phyloP scores from a whole-genome alignment of 345 rosid species.

The Gossypium ekmanianum region DNA sequence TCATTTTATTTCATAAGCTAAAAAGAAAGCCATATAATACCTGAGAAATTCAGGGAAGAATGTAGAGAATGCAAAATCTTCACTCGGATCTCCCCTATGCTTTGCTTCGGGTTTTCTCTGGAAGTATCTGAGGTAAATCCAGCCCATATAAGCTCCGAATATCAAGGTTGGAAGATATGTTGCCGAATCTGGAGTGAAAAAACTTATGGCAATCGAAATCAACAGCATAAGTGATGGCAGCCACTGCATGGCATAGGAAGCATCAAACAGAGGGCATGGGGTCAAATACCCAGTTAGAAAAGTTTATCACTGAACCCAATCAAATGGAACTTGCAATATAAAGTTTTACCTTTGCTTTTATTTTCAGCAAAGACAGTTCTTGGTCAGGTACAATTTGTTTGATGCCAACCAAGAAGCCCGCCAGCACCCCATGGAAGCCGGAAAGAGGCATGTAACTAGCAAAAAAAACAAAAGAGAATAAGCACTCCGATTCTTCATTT shows the following conservation, averaged over 20 bases:
- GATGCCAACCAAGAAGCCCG: conserved; percentile 88
- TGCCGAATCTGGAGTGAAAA: conserved; percentile 66
- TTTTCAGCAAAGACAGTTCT: conserved; percentile 64
- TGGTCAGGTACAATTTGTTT: conserved; percentile 97
- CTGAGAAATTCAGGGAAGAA: conserved; percentile 87
- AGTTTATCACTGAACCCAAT: background rate
- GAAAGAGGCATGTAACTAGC: conserved; percentile 91
- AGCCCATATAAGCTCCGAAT: conserved; percentile 87
- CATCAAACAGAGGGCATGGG: conserved; percentile 15
- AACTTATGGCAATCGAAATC: conserved; percentile 64
- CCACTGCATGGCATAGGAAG: conserved; percentile 62
- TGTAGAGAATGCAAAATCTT: conserved; percentile 86
- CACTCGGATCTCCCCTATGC: conserved; percentile 89
- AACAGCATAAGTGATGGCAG: conserved; percentile 70
- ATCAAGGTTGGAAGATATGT: conserved; percentile 82
- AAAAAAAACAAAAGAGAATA: conserved; percentile 26
- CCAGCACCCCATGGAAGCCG: conserved; percentile 87
- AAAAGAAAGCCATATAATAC: conserved; percentile 33
- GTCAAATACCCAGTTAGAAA: conserved; percentile 7
- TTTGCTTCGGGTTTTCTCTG: conserved; percentile 87
- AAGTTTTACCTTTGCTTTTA: conserved; percentile 74
- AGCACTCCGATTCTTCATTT: background rate
- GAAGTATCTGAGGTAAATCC: conserved; percentile 88
- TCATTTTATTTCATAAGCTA: background rate
- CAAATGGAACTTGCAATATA: conserved; percentile 2